Percentiles rank a stretch among this genome's conserved stretches.
phyloP scores from a whole-genome alignment of 2,329 filamentous ascomycete genomes.

The Magnaporthiopsis incrustans region DNA sequence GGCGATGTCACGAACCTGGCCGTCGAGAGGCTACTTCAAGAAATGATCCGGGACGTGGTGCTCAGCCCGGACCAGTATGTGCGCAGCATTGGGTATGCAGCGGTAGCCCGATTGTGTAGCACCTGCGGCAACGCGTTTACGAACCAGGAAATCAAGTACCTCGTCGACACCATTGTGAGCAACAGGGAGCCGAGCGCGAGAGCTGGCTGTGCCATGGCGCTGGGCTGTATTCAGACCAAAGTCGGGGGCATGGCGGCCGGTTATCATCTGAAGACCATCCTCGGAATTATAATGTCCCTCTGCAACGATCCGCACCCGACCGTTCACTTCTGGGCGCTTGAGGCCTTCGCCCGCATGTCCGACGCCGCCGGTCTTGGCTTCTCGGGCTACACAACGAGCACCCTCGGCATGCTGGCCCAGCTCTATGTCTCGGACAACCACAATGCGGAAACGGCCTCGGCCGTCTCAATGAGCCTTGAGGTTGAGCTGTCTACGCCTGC shows the following conservation, averaged over 20 bases:
- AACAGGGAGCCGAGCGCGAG: conserved; percentile 90
- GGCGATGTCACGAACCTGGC: conserved; percentile 68
- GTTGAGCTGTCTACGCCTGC: conserved; percentile 68
- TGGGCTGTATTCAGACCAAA: conserved; percentile 89
- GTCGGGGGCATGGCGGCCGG: conserved; percentile 97
- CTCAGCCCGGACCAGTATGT: conserved; percentile 79
- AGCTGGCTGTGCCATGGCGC: conserved; percentile 86
- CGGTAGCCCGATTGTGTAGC: conserved; percentile 77
- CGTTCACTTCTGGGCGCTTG: conserved; percentile 94
- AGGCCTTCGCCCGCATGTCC: conserved; percentile 76
- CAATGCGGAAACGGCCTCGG: conserved; percentile 70
- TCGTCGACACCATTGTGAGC: conserved; percentile 88
- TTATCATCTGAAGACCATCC: conserved; percentile 91
- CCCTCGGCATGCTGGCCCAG: conserved; percentile 88
- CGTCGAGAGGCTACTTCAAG: conserved; percentile 78
- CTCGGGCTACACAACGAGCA: conserved; percentile 80
- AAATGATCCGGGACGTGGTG: conserved; percentile 64
- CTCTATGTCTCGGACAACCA: conserved; percentile 89
- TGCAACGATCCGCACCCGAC: conserved; percentile 91
- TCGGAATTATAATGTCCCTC: conserved; percentile 96
- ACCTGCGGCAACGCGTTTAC: conserved; percentile 82
- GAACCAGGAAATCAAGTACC: conserved; percentile 72
- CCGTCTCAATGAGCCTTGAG: conserved; percentile 84
- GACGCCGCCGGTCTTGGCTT: conserved; percentile 92
- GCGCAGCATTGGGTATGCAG: conserved; percentile 75